phyloP scores from a whole-genome alignment of 75 land plant species.

The Isoetes taiwanensis region DNA sequence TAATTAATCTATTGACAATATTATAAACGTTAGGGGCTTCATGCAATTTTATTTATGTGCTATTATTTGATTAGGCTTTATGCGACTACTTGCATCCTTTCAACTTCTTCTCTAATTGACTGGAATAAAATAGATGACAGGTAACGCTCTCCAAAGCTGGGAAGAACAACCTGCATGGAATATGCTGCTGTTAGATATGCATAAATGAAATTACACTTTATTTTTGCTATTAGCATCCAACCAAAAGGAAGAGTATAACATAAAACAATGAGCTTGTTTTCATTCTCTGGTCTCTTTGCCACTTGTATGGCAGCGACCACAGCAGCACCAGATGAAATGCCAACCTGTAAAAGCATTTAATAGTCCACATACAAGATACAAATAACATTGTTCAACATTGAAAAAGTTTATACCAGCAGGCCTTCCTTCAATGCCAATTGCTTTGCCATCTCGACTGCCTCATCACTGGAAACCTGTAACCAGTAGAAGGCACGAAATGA shows the following conservation, averaged over 20 bases:
- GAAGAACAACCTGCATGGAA: constrained; percentile 63
- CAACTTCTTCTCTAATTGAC: constrained; percentile 50
- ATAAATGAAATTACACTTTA: too few species aligned
- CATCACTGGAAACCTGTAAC: constrained; percentile 53
- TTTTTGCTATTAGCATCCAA: too few species aligned
- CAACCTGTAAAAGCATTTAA: constrained; percentile 34
- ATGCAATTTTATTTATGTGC: too few species aligned
- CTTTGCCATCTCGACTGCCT: constrained; percentile 63
- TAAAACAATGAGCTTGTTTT: constrained; percentile 72
- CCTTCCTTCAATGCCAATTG: constrained; percentile 63
- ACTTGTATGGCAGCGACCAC: constrained; percentile 62
- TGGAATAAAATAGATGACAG: constrained; percentile 46
- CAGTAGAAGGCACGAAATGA: background rate
- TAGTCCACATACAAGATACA: background rate
- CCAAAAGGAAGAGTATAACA: constrained; percentile 1
- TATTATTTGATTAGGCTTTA: too few species aligned
- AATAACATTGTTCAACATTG: too few species aligned
- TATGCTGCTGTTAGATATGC: too few species aligned
- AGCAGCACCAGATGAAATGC: constrained; percentile 85
- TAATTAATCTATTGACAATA: too few species aligned
- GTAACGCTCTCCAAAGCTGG: constrained; percentile 72
- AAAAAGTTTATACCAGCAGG: constrained; percentile 33
- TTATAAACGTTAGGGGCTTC: too few species aligned
- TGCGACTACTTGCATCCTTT: constrained; percentile 35
- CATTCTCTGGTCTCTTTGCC: constrained; percentile 70